These are phyloP conservation scores for Geranium incanum DNA, from an alignment of 441 rosid species.

Conservation along the genomic window DNA sequence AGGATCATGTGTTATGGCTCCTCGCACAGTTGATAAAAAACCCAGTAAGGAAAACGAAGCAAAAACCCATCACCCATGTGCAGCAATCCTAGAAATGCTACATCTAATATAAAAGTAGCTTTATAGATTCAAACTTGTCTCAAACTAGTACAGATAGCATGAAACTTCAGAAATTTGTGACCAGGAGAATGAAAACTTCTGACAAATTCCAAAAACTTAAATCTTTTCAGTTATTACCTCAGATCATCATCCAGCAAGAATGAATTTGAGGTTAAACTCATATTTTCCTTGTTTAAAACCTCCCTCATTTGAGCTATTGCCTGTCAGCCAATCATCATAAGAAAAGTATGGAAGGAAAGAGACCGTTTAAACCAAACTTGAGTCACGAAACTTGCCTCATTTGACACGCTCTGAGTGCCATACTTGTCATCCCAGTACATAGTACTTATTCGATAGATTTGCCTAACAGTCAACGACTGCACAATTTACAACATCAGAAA, in stretches of 20 bases:
- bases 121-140: too few relatives aligned
- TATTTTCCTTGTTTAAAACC: slow-evolving; percentile 73
- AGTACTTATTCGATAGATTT: slow-evolving; percentile 93
- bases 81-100: too few relatives aligned
- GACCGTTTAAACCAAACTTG: slow-evolving; percentile 12
- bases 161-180: too few relatives aligned
- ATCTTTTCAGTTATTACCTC: slow-evolving; percentile 37
- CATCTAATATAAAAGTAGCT: too few relatives aligned
- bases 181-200: neutral
- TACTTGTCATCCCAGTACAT: slow-evolving; percentile 99
- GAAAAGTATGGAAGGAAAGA: slow-evolving; percentile 1
- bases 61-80: too few relatives aligned
- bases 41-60: neutral
- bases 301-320: slow-evolving; percentile 91
- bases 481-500: slow-evolving; percentile 13
- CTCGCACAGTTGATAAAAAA: neutral
- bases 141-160: too few relatives aligned
- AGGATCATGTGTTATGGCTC: too few relatives aligned
- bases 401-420: slow-evolving; percentile 95
- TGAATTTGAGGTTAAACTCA: slow-evolving; percentile 72
- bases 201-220: neutral
- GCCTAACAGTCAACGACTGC: slow-evolving; percentile 86
- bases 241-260: slow-evolving; percentile 92
- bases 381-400: slow-evolving; percentile 50
- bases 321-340: slow-evolving; percentile 28